A percentile compares a stretch with the other conserved stretches of the same genome.
Conservation (phyloP, 2,329 filamentous ascomycete species). For the Alternaria angustiovoidea region DNA sequence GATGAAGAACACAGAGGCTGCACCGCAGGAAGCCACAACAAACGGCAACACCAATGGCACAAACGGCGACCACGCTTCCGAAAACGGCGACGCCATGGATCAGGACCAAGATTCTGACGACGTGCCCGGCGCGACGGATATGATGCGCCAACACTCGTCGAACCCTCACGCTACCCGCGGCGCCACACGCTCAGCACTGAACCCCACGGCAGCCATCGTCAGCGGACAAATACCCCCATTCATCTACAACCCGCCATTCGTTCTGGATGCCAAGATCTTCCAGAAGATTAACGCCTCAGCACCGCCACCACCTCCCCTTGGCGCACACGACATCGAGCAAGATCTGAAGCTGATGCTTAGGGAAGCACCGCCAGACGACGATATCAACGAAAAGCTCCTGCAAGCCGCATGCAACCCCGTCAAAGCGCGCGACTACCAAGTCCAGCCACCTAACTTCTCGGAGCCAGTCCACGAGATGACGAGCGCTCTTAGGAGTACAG, state of each 20-base stretch:
- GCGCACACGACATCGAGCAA: conserved; percentile 55
- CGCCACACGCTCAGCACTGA: conserved; percentile 63
- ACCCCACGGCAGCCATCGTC: conserved; percentile 58
- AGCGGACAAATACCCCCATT: conserved; percentile 53
- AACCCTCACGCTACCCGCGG: conserved; percentile 64
- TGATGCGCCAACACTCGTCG: conserved; percentile 68
- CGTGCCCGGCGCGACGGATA: conserved; percentile 60
- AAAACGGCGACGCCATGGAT: conserved; percentile 50
- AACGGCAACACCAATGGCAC: conserved; percentile 45
- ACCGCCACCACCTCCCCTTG: conserved; percentile 55
- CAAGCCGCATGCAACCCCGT: conserved; percentile 45
- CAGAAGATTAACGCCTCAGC: conserved; percentile 58
- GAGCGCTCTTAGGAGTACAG: conserved; percentile 36
- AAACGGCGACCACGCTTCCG: conserved; percentile 48
- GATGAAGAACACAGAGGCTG: conserved; percentile 52
- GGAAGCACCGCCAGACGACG: conserved; percentile 49
- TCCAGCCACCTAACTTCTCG: conserved; percentile 44
- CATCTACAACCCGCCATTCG: conserved; percentile 52
- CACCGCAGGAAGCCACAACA: conserved; percentile 36
- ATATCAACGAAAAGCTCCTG: conserved; percentile 50
- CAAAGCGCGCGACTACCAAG: conserved; percentile 45
- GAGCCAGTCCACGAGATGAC: conserved; percentile 47
- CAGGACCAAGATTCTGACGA: conserved; percentile 49
- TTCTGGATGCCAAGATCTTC: conserved; percentile 56
- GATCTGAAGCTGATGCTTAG: conserved; percentile 59